A percentile compares a stretch with the other conserved stretches of the same genome.
Evolutionary conservation across 2,329 filamentous ascomycete genomes (phyloP).

Genomic region (Fusarium nanum): DNA sequence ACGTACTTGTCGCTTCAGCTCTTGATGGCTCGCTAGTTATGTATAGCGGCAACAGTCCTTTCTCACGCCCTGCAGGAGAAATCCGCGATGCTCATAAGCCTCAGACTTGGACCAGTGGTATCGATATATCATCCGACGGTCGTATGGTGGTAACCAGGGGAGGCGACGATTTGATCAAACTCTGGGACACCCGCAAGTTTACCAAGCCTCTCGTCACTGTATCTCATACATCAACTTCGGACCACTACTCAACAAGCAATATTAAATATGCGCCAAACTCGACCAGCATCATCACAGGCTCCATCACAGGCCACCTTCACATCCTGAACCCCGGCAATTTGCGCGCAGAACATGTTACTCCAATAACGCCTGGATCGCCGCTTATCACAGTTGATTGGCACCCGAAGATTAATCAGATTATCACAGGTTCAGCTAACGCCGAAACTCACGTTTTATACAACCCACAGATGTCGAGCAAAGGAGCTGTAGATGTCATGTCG

Average conservation of each 20-base stretch:
- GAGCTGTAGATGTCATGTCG: conserved; percentile 90
- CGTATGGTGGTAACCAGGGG: conserved; percentile 90
- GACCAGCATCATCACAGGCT: conserved; percentile 89
- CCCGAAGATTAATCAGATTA: conserved; percentile 92
- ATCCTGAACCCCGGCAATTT: conserved; percentile 95
- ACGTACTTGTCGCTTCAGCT: conserved; percentile 82
- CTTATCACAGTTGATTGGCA: conserved; percentile 93
- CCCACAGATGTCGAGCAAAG: conserved; percentile 81
- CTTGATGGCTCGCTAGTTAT: conserved; percentile 91
- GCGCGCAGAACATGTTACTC: conserved; percentile 83
- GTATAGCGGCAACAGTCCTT: conserved; percentile 91
- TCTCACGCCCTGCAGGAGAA: conserved; percentile 82
- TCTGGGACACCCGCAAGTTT: conserved; percentile 98
- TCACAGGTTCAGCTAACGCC: conserved; percentile 91
- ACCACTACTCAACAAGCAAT: conserved; percentile 84
- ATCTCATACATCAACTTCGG: conserved; percentile 82
- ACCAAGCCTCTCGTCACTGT: conserved; percentile 86
- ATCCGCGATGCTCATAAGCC: conserved; percentile 83
- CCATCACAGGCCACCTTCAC: conserved; percentile 84
- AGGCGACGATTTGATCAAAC: conserved; percentile 91
- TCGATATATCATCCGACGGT: conserved; percentile 92
- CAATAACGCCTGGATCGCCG: conserved; percentile 85
- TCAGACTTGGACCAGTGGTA: conserved; percentile 89
- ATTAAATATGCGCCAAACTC: conserved; percentile 90
- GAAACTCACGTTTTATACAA: conserved; percentile 93